Percentiles rank a stretch among this genome's conserved stretches.
Conservation (phyloP, 352 stramenopile species). For the Pythium plurisporium region DNA sequence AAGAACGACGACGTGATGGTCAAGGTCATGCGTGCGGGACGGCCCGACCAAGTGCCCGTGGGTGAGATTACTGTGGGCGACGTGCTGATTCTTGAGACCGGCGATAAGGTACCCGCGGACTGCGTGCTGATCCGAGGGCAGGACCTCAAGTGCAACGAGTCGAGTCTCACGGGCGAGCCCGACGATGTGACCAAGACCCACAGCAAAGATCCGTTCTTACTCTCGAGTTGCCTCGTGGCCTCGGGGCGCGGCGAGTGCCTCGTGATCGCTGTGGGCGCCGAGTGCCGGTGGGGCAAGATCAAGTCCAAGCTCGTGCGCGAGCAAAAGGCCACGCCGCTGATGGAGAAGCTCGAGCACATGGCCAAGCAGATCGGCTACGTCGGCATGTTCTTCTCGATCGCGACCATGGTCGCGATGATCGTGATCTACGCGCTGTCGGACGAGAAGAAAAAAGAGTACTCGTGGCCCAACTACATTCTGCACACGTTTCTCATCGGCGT, state of each 20-base stretch:
- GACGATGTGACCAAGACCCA: conserved; percentile 88
- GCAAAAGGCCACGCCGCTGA: conserved; percentile 88
- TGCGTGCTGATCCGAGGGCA: conserved; percentile 89
- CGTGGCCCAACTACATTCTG: conserved; percentile 82
- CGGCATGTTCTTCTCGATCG: conserved; percentile 78
- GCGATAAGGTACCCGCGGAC: conserved; percentile 94
- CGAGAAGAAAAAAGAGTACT: conserved; percentile 53
- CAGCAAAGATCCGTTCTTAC: conserved; percentile 74
- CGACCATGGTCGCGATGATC: conserved; percentile 85
- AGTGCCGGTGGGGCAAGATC: conserved; percentile 89
- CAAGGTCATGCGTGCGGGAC: conserved; percentile 68
- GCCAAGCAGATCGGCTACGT: conserved; percentile 88
- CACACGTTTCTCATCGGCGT: conserved; percentile 94
- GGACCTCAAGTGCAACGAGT: conserved; percentile 95
- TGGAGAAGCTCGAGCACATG: conserved; percentile 91
- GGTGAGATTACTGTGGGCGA: conserved; percentile 75
- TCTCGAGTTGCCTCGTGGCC: conserved; percentile 82
- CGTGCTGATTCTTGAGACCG: conserved; percentile 91
- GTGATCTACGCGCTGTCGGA: conserved; percentile 71
- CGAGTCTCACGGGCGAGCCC: conserved; percentile 94
- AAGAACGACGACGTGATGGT: conserved; percentile 88
- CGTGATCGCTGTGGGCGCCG: conserved; percentile 74
- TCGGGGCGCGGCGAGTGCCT: conserved; percentile 73
- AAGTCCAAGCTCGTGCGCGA: conserved; percentile 87
- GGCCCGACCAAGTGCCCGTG: conserved; percentile 64